Percentiles rank a stretch among this genome's conserved stretches.
Evolutionary conservation across 345 rosid species (phyloP).

Genomic region (Populus pruinosa): DNA sequence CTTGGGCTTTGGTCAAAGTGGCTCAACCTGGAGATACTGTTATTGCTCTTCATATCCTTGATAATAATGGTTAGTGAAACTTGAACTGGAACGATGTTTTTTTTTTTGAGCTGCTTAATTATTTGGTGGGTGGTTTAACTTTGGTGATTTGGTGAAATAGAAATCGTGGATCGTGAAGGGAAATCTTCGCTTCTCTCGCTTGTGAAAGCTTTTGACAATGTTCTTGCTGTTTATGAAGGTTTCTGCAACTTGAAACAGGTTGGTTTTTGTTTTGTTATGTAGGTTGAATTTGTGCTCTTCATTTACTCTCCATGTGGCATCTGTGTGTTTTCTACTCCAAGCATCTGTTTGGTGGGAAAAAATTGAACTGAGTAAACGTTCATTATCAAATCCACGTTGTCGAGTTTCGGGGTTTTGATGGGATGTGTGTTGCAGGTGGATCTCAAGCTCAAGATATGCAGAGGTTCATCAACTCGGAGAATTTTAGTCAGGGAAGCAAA

Average conservation of each 20-base stretch:
- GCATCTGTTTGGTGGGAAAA: constrained; percentile 9
- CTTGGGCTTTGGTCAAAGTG: constrained; percentile 37
- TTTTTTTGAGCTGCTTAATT: not conserved
- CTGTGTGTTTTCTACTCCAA: not conserved
- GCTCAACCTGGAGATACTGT: constrained; percentile 29
- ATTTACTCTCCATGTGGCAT: not conserved
- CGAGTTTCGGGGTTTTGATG: not conserved
- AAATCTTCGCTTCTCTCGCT: constrained; percentile 31
- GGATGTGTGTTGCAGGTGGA: constrained; percentile 24
- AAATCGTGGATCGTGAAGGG: constrained; percentile 28
- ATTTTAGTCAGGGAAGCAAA: constrained; percentile 30
- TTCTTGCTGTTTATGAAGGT: constrained; percentile 36
- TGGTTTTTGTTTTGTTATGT: not conserved
- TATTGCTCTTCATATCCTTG: constrained; percentile 30
- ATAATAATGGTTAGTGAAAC: constrained; percentile 21
- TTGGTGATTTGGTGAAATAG: constrained; percentile 16
- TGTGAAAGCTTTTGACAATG: constrained; percentile 32
- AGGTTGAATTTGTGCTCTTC: not conserved
- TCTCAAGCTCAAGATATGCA: constrained; percentile 34
- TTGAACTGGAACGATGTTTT: not conserved
- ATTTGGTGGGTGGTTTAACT: not conserved
- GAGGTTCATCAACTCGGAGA: constrained; percentile 26
- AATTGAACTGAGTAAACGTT: not conserved
- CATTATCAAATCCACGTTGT: not conserved
- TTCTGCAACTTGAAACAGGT: constrained; percentile 39